A percentile compares a stretch with the other conserved stretches of the same genome.
phyloP scores from a whole-genome alignment of 805 yeast genomes.

The Teunomyces panamensis region DNA sequence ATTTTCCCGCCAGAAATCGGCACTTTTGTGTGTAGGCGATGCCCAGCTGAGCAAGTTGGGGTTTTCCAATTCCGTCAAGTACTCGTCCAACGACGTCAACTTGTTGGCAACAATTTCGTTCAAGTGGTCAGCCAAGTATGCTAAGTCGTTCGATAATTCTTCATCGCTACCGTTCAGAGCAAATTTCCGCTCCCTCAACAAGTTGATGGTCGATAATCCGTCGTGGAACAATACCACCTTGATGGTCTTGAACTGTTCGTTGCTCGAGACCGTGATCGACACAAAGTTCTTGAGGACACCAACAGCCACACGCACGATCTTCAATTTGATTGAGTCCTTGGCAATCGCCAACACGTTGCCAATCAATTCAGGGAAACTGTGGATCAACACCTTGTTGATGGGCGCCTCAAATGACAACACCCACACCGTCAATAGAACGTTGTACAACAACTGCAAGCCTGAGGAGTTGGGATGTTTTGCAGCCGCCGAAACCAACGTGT shows the following conservation, averaged over 20 bases:
- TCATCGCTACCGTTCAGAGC: slow-evolving; percentile 67
- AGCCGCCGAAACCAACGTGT: slow-evolving; percentile 25
- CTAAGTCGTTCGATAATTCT: slow-evolving; percentile 76
- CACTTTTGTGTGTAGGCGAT: slow-evolving; percentile 87
- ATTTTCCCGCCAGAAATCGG: slow-evolving; percentile 89
- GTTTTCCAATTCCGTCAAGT: slow-evolving; percentile 76
- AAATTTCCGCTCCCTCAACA: slow-evolving; percentile 84
- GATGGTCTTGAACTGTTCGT: slow-evolving; percentile 46
- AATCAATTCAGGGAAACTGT: slow-evolving; percentile 53
- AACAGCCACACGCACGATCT: slow-evolving; percentile 80
- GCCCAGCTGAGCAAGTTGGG: slow-evolving; percentile 70
- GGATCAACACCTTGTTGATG: slow-evolving; percentile 47
- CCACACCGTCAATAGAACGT: slow-evolving; percentile 79
- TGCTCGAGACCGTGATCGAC: slow-evolving; percentile 23
- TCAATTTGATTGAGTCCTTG: slow-evolving; percentile 85
- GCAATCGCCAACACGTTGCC: slow-evolving; percentile 55
- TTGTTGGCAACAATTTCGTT: slow-evolving; percentile 65
- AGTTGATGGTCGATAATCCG: slow-evolving; percentile 65
- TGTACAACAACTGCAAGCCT: slow-evolving; percentile 81
- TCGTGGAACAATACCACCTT: slow-evolving; percentile 73
- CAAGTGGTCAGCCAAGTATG: slow-evolving; percentile 53
- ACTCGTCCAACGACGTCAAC: slow-evolving; percentile 91
- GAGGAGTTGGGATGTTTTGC: slow-evolving; percentile 36
- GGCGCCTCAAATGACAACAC: slow-evolving; percentile 69
- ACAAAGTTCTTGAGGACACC: slow-evolving; percentile 68